These are phyloP conservation scores for Wolfiporia cocos DNA, from an alignment of 1,284 basidiomycete species.

Conservation along the genomic window DNA sequence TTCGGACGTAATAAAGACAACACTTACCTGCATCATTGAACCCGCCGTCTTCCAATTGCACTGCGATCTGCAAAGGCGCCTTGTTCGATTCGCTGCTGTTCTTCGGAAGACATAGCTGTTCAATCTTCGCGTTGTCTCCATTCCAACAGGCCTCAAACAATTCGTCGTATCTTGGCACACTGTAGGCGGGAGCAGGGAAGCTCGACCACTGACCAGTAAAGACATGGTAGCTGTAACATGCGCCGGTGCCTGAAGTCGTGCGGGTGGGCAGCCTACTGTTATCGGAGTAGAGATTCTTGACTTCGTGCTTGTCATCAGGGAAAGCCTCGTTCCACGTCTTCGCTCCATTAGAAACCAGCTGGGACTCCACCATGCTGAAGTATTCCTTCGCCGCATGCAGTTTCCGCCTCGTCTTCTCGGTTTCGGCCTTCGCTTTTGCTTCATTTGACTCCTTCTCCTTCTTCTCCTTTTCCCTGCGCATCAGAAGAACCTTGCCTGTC, in stretches of 20 bases:
- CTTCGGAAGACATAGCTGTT: slow-evolving; percentile 43
- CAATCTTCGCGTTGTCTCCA: slow-evolving; percentile 43
- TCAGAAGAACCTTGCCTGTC: slow-evolving; percentile 4
- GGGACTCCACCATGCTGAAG: slow-evolving; percentile 28
- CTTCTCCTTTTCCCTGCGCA: not conserved
- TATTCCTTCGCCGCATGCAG: slow-evolving; percentile 28
- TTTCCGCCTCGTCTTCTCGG: slow-evolving; percentile 5
- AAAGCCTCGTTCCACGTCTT: not conserved
- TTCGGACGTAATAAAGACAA: too few species aligned
- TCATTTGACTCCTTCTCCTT: too few species aligned
- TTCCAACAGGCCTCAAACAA: slow-evolving; percentile 46
- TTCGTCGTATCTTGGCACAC: slow-evolving; percentile 37
- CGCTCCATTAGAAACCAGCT: slow-evolving; percentile 5
- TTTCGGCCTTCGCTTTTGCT: not conserved
- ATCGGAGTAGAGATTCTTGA: too few species aligned
- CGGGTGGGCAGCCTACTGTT: too few species aligned
- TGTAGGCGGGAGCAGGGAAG: too few species aligned
- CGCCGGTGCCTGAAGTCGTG: too few species aligned
- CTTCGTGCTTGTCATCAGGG: not conserved
- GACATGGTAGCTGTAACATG: too few species aligned
- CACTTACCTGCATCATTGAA: too few species aligned
- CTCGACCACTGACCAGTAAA: too few species aligned
- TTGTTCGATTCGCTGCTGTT: slow-evolving; percentile 15
- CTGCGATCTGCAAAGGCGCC: slow-evolving; percentile 38
- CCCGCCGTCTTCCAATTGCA: slow-evolving; percentile 12